A percentile compares a stretch with the other conserved stretches of the same genome.
Conservation (phyloP, 2,329 filamentous ascomycete species). For the Neopestalotiopsis clavispora region DNA sequence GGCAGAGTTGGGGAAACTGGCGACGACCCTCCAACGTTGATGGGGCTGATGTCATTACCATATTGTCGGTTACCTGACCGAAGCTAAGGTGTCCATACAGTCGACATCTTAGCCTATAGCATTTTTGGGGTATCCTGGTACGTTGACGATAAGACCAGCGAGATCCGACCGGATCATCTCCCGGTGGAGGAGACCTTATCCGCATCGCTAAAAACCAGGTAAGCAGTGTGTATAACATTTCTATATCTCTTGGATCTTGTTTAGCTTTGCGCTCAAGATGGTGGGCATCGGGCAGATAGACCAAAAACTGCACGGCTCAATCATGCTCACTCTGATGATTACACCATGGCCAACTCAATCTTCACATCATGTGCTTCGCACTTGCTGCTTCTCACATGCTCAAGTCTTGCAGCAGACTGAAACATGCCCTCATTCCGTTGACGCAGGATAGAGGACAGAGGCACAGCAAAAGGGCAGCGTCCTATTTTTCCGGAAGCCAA, state of each 20-base stretch:
- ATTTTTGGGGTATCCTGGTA: not conserved
- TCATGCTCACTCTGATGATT: not conserved
- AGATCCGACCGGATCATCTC: not conserved
- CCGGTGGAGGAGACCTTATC: not conserved
- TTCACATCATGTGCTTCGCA: not conserved
- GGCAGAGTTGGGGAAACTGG: not conserved
- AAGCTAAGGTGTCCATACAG: not conserved
- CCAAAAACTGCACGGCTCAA: not conserved
- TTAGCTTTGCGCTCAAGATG: not conserved
- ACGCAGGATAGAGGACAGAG: not conserved
- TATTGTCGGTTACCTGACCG: not conserved
- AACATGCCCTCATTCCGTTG: not conserved
- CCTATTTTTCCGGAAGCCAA: not conserved
- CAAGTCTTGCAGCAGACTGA: not conserved
- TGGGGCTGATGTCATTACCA: constrained; percentile 9
- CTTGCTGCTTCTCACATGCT: not conserved
- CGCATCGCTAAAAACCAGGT: not conserved
- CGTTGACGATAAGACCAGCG: not conserved
- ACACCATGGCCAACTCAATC: not conserved
- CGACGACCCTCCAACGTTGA: not conserved
- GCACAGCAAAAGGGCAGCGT: not conserved
- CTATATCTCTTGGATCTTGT: not conserved
- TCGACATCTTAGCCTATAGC: not conserved
- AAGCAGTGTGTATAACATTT: not conserved
- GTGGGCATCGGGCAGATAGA: not conserved